Percentiles rank a stretch among this genome's conserved stretches.
Evolutionary conservation across 495 filamentous ascomycete genomes (phyloP).

Genomic region (Talaromyces thailandensis): DNA sequence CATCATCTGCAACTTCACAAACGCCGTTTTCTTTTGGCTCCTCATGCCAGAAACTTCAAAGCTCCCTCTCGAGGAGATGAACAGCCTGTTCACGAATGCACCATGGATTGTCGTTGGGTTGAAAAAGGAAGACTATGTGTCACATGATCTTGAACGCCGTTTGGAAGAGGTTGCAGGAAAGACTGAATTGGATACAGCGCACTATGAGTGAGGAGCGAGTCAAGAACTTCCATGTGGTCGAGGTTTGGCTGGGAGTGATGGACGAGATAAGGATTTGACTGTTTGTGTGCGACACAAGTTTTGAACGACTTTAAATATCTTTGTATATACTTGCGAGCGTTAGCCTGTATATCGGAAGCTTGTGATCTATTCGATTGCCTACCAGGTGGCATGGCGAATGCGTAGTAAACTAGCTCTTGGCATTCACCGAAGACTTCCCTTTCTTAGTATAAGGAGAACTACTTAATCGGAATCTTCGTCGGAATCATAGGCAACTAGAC

Average conservation of each 20-base stretch:
- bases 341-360: not conserved
- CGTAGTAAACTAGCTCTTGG: conserved; percentile 8
- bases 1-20: conserved; percentile 41
- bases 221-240: not conserved
- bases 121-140: conserved; percentile 25
- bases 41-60: conserved; percentile 57
- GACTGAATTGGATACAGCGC: conserved; percentile 11
- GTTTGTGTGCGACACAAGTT: not conserved
- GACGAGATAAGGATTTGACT: not conserved
- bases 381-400: not conserved
- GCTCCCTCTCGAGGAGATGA: conserved; percentile 63
- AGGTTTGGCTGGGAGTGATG: not conserved
- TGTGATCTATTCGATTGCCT: not conserved
- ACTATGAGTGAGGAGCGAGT: conserved; percentile 10
- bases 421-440: not conserved
- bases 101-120: conserved; percentile 52
- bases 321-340: not conserved
- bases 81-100: conserved; percentile 58
- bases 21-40: conserved; percentile 57
- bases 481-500: conserved; percentile 29
- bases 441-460: not conserved
- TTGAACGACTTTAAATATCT: not conserved
- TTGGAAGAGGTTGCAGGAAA: conserved; percentile 31
- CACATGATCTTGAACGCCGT: conserved; percentile 30
- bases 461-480: conserved; percentile 31